These are phyloP conservation scores for Bipolaris zeicola DNA, from an alignment of 2,329 filamentous ascomycete genomes.

Conservation along the genomic window DNA sequence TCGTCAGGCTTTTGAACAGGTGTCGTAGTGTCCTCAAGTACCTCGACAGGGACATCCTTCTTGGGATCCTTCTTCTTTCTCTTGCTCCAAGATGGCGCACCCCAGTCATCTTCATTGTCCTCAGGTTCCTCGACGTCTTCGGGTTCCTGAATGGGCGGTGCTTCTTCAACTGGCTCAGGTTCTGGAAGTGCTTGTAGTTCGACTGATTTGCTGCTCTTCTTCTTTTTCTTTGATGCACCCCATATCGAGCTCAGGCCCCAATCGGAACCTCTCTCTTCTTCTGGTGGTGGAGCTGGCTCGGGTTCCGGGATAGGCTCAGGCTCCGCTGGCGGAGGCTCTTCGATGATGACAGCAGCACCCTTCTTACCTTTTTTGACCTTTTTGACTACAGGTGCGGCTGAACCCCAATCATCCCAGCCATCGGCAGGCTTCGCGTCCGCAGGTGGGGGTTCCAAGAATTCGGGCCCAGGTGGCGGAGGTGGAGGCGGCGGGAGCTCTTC, in stretches of 20 bases:
- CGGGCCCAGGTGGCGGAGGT: conserved; percentile 44
- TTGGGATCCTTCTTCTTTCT: conserved; percentile 48
- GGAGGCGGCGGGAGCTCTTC: conserved; percentile 34
- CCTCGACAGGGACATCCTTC: conserved; percentile 49
- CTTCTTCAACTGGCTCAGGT: conserved; percentile 36
- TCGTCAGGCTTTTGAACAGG: conserved; percentile 54
- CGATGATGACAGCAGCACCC: conserved; percentile 51
- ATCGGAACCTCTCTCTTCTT: conserved; percentile 40
- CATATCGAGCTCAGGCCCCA: conserved; percentile 48
- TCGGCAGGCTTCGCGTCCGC: conserved; percentile 32
- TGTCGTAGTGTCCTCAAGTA: conserved; percentile 48
- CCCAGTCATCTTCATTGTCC: conserved; percentile 61
- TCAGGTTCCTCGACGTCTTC: conserved; percentile 58
- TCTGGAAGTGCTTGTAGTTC: conserved; percentile 44
- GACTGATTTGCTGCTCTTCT: conserved; percentile 49
- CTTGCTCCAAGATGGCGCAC: conserved; percentile 62
- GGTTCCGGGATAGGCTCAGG: conserved; percentile 28
- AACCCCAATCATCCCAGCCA: conserved; percentile 37
- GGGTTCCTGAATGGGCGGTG: conserved; percentile 48
- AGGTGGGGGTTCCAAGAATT: conserved; percentile 34
- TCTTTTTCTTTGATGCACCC: conserved; percentile 55
- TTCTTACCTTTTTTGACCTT: conserved; percentile 44
- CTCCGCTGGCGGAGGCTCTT: conserved; percentile 25
- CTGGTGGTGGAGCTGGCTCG: conserved; percentile 34
- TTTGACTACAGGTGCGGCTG: conserved; percentile 19